phyloP scores from a whole-genome alignment of 139 green algal species.

The Chlorella sp. region DNA sequence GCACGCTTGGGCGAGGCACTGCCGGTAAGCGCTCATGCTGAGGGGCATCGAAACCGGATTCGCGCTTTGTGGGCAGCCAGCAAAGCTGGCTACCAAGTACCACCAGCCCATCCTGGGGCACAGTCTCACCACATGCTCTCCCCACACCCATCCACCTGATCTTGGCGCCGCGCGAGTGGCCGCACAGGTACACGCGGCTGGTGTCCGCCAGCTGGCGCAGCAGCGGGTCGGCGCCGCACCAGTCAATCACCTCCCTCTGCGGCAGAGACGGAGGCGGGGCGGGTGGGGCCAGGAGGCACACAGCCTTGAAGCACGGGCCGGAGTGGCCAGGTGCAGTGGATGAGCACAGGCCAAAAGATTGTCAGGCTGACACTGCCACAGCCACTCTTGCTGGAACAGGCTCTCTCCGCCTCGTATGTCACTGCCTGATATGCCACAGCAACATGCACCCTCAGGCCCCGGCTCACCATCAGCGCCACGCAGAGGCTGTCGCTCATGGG shows the following conservation, averaged over 20 bases:
- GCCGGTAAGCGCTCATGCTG: background rate
- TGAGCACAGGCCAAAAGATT: no score
- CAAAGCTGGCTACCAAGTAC: background rate
- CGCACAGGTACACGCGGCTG: constrained; percentile 57
- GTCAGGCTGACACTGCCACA: no score
- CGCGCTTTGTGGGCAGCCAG: background rate
- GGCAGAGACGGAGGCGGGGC: no score
- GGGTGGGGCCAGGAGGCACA: no score
- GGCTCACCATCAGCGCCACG: constrained; percentile 55
- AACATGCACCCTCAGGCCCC: no score
- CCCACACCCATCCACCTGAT: background rate
- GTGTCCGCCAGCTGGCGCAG: constrained; percentile 63
- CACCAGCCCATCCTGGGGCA: background rate
- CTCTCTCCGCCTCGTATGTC: no score
- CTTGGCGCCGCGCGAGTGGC: constrained; percentile 52
- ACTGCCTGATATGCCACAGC: no score
- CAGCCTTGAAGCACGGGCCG: no score
- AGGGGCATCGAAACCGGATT: background rate
- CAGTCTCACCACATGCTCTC: background rate
- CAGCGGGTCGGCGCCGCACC: constrained; percentile 61
- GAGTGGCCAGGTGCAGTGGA: no score
- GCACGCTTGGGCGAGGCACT: no score
- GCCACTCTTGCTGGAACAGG: no score
- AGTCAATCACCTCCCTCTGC: constrained; percentile 71
- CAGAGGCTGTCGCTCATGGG: constrained; percentile 76